phyloP scores from a whole-genome alignment of 495 filamentous ascomycete species.

The Evernia prunastri region DNA sequence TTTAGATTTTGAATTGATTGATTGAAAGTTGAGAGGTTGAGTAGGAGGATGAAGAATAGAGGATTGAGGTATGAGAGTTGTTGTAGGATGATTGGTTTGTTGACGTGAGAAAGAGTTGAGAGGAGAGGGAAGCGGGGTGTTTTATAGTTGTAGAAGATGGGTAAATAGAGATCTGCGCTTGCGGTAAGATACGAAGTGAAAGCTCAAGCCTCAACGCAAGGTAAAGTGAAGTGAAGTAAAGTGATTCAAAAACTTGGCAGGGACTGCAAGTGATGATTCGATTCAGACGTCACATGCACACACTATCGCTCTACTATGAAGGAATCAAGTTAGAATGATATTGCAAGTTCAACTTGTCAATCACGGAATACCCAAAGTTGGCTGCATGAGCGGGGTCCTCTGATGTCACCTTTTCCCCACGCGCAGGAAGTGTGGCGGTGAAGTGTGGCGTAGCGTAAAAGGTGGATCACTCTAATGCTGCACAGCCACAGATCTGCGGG shows the following conservation, averaged over 20 bases:
- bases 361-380: too few relatives aligned
- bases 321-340: neutral
- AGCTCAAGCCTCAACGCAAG: neutral
- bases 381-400: neutral
- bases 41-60: neutral
- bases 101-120: neutral
- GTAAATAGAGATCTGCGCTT: neutral
- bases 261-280: neutral
- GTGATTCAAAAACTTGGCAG: neutral
- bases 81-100: neutral
- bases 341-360: neutral
- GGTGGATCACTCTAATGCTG: too few relatives aligned
- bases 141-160: neutral
- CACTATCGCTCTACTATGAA: neutral
- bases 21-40: neutral
- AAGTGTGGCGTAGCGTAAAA: neutral
- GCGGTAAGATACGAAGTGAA: neutral
- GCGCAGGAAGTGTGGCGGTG: neutral
- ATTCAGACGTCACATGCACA: slow-evolving; percentile 3
- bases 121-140: neutral
- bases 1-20: neutral
- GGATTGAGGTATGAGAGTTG: neutral
- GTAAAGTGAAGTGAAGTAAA: too few relatives aligned
- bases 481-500: slow-evolving; percentile 17
- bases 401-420: slow-evolving; percentile 11